Base-by-base conservation (phyloP, 495 filamentous ascomycete species). In the Aspergillus saccharolyticus region DNA sequence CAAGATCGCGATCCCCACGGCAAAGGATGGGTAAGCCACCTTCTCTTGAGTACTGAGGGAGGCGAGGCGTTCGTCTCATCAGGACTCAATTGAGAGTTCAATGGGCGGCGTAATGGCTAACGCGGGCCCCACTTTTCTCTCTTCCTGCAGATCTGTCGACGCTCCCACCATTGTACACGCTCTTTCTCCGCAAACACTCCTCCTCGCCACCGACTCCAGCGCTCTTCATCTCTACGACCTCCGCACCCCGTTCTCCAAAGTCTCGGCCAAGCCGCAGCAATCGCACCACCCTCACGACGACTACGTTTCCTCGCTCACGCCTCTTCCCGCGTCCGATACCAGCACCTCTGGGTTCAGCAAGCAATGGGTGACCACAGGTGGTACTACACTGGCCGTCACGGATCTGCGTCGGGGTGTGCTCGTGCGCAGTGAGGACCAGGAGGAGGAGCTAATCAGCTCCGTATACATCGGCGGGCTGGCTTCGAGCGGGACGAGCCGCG, bases 301-400 rank as follows among this genome's bases (percentile, higher is more conserved):
- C 75, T 96, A 96, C 69, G 84, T 98, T 52, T 90, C 92, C 24
- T 94, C 90, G 46, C 77, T 98, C 43, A 91, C 88, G 2, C 85
- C 92, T 0, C 81, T 97, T 0, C 91, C 92, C 0, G 77, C 93
- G 0, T 86, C 87, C 4, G 74, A 83, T 1, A 82, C 86, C 14
- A 90, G 86, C 64, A 94, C 88, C 1, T 90, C 85, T 2, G 91
- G 91, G 2, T 91, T 87, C 70, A 85, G 85, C 68, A 95, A 96
- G 65, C 92, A 97, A 70, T 97, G 90, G 85, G 80, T 96, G 20
- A 90, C 86, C 6, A 96, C 92, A 0, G 95, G 94, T 44, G 91
- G 90, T 21, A 91, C 89, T 1, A 96, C 91, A 1, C 74, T 97
- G 16, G 89, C 90, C 9, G 84, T 96, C 39, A 93, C 90, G 1